These are phyloP conservation scores for Scheffersomyces illinoinensis DNA, from an alignment of 1,139 yeast species.

Conservation along the genomic window DNA sequence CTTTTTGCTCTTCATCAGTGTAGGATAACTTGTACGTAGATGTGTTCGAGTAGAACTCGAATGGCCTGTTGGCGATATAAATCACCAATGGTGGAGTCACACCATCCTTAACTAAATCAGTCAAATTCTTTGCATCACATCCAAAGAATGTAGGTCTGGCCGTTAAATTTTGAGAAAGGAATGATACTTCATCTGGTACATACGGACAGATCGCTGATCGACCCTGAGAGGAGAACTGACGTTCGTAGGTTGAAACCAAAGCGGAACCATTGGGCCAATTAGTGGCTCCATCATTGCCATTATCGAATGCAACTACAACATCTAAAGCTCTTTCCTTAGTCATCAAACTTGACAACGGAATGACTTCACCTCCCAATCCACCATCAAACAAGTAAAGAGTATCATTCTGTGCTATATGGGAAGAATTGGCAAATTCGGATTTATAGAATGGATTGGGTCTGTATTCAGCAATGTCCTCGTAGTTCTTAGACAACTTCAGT, in stretches of 20 bases:
- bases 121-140: slow-evolving; percentile 69
- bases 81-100: slow-evolving; percentile 69
- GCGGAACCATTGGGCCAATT: slow-evolving; percentile 47
- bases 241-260: slow-evolving; percentile 52
- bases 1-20: slow-evolving; percentile 54
- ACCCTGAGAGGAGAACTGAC: slow-evolving; percentile 67
- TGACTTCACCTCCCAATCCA: slow-evolving; percentile 40
- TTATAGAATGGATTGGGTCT: slow-evolving; percentile 53
- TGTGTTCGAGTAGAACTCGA: slow-evolving; percentile 65
- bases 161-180: slow-evolving; percentile 52
- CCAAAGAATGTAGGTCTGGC: slow-evolving; percentile 82
- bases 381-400: slow-evolving; percentile 44
- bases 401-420: slow-evolving; percentile 27
- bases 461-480: slow-evolving; percentile 41
- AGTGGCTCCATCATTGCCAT: slow-evolving; percentile 38
- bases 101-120: slow-evolving; percentile 34
- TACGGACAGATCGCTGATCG: slow-evolving; percentile 74
- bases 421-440: slow-evolving; percentile 38
- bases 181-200: slow-evolving; percentile 75
- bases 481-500: slow-evolving; percentile 39
- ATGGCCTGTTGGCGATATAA: slow-evolving; percentile 78
- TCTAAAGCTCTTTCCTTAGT: slow-evolving; percentile 39
- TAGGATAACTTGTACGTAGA: slow-evolving; percentile 72
- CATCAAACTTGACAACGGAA: slow-evolving; percentile 38
- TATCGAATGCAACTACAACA: slow-evolving; percentile 39